A percentile compares a stretch with the other conserved stretches of the same genome.
Conservation (phyloP, 2,329 filamentous ascomycete species). For the Penicillium sp. region DNA sequence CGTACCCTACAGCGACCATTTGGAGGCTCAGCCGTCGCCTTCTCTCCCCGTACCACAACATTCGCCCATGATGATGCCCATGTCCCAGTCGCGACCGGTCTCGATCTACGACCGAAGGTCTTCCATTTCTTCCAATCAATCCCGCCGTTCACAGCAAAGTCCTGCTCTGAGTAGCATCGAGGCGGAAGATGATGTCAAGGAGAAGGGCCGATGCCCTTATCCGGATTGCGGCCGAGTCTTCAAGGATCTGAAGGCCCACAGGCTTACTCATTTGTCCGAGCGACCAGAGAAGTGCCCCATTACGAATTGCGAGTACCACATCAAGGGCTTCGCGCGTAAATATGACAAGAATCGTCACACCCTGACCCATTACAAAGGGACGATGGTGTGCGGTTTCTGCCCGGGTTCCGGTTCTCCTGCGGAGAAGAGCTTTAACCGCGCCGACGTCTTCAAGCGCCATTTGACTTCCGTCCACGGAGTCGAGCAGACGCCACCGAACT, state of each 20-base stretch:
- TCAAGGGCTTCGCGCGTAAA: slow-evolving; percentile 89
- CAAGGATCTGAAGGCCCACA: slow-evolving; percentile 90
- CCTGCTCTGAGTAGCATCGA: slow-evolving; percentile 61
- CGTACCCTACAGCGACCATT: slow-evolving; percentile 29
- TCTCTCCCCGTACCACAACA: slow-evolving; percentile 30
- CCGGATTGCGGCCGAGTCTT: slow-evolving; percentile 81
- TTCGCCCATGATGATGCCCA: slow-evolving; percentile 65
- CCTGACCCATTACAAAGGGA: slow-evolving; percentile 93
- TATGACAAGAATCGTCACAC: slow-evolving; percentile 97
- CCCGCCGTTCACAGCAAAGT: slow-evolving; percentile 60
- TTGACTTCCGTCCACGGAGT: slow-evolving; percentile 87
- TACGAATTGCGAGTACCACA: slow-evolving; percentile 83
- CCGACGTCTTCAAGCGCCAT: slow-evolving; percentile 94
- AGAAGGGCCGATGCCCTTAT: slow-evolving; percentile 73
- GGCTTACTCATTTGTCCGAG: slow-evolving; percentile 89
- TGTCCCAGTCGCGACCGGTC: slow-evolving; percentile 55
- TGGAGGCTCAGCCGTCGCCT: slow-evolving; percentile 29
- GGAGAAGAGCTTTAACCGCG: slow-evolving; percentile 93
- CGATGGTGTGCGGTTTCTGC: slow-evolving; percentile 95
- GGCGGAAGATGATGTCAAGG: slow-evolving; percentile 58
- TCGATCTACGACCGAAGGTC: slow-evolving; percentile 56
- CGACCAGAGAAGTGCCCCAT: slow-evolving; percentile 94
- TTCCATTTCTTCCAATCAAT: slow-evolving; percentile 70
- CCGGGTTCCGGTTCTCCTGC: slow-evolving; percentile 82
- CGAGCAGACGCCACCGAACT: slow-evolving; percentile 89